A percentile compares a stretch with the other conserved stretches of the same genome.
Evolutionary conservation across 768 basidiomycete species (phyloP).

Genomic region (Rhizopogon vesiculosus): DNA sequence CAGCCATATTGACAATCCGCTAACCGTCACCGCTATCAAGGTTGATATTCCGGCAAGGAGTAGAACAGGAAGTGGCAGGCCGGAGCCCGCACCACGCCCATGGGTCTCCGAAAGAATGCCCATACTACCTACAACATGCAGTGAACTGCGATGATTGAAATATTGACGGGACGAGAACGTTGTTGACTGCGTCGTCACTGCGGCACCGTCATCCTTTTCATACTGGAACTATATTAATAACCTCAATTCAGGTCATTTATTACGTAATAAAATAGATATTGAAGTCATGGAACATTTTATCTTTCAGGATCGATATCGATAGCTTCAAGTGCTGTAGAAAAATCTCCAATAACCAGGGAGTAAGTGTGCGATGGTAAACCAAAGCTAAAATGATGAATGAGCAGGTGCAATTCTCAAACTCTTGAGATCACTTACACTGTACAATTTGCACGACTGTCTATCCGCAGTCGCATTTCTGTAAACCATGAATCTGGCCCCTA

Average conservation of each 20-base stretch:
- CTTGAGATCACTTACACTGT: constrained; percentile 1
- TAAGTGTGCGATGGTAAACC: constrained; percentile 3
- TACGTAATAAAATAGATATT: background rate
- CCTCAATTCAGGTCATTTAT: background rate
- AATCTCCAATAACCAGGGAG: constrained; percentile 8
- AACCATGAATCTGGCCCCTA: background rate
- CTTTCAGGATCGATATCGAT: too few species aligned
- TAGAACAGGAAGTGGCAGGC: constrained; percentile 54
- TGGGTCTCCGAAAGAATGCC: constrained; percentile 14
- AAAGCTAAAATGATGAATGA: background rate
- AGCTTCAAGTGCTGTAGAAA: constrained; percentile 1
- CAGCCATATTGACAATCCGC: constrained; percentile 68
- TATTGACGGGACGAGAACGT: background rate
- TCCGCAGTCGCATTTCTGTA: background rate
- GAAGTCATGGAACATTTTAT: too few species aligned
- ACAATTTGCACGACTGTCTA: constrained; percentile 3
- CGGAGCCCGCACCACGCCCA: constrained; percentile 53
- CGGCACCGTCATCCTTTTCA: too few species aligned
- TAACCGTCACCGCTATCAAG: constrained; percentile 65
- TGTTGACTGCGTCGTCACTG: background rate
- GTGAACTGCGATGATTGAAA: too few species aligned
- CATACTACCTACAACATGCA: constrained; percentile 4
- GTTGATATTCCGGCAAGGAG: constrained; percentile 59
- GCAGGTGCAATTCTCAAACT: too few species aligned
- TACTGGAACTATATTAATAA: too few species aligned